Evolutionary conservation across 1,284 basidiomycete species (phyloP).

Genomic region (Pascua guehoae): DNA sequence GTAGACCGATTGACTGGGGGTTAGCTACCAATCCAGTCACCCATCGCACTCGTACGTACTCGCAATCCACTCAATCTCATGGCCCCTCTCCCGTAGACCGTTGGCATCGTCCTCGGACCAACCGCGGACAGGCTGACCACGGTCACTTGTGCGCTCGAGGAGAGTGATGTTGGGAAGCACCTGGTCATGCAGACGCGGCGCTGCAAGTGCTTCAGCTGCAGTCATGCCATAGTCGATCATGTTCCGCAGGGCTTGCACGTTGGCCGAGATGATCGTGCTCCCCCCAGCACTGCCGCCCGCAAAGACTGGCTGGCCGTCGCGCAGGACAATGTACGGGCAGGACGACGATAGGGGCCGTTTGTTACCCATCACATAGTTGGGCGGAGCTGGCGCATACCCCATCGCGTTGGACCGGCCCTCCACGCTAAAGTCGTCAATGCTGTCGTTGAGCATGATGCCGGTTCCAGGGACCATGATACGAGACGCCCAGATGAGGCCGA

Average conservation of each 20-base stretch:
- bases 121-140: conserved; percentile 23
- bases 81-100: conserved; percentile 26
- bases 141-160: conserved; percentile 25
- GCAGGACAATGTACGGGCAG: conserved; percentile 40
- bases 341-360: conserved; percentile 42
- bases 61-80: conserved; percentile 28
- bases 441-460: conserved; percentile 45
- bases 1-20: conserved; percentile 15
- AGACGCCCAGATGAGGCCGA: conserved; percentile 40
- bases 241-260: conserved; percentile 35
- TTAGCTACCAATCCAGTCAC: not conserved
- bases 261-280: conserved; percentile 41
- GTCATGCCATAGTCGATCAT: conserved; percentile 31
- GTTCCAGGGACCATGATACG: conserved; percentile 41
- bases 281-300: conserved; percentile 43
- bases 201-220: conserved; percentile 26
- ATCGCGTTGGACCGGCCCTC: conserved; percentile 34
- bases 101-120: conserved; percentile 22
- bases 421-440: conserved; percentile 45
- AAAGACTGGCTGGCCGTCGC: conserved; percentile 18
- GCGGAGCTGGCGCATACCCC: conserved; percentile 37
- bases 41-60: conserved; percentile 7
- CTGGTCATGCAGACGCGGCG: conserved; percentile 40
- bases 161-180: conserved; percentile 33
- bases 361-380: conserved; percentile 31